phyloP scores from a whole-genome alignment of 306 rosid genomes.

The Ziziphus jujuba region DNA sequence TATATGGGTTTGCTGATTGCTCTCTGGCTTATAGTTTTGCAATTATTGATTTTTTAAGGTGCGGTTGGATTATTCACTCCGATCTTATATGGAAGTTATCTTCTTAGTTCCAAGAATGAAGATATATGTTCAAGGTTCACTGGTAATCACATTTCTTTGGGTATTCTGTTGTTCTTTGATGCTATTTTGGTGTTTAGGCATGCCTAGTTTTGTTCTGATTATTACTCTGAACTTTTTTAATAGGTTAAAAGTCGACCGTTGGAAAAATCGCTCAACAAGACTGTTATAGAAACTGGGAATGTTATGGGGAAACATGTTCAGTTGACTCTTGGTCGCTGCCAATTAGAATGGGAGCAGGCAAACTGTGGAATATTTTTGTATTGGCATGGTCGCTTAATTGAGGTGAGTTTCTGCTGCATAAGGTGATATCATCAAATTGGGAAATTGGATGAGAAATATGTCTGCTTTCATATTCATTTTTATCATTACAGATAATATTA shows the following conservation, averaged over 20 bases:
- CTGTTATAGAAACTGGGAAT: conserved; percentile 35
- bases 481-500: no score
- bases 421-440: no score
- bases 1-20: conserved; percentile 2
- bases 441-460: no score
- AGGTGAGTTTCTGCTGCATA: conserved; percentile 29
- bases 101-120: conserved; percentile 61
- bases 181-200: neutral
- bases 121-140: conserved; percentile 50
- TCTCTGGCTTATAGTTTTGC: conserved; percentile 12
- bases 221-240: conserved; percentile 18
- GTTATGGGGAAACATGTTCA: conserved; percentile 37
- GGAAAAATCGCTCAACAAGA: conserved; percentile 45
- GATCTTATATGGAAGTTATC: conserved; percentile 58
- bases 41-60: conserved; percentile 36
- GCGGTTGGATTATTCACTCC: conserved; percentile 53
- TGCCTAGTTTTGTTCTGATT: conserved; percentile 16
- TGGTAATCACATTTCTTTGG: conserved; percentile 33
- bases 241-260: conserved; percentile 56
- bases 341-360: conserved; percentile 57
- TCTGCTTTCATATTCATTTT: no score
- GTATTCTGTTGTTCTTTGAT: conserved; percentile 4
- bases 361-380: conserved; percentile 56
- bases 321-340: conserved; percentile 47
- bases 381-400: conserved; percentile 64